A percentile compares a stretch with the other conserved stretches of the same genome.
Evolutionary conservation across 306 rosid genomes (phyloP).

Genomic region (Gastrolobium villosum): DNA sequence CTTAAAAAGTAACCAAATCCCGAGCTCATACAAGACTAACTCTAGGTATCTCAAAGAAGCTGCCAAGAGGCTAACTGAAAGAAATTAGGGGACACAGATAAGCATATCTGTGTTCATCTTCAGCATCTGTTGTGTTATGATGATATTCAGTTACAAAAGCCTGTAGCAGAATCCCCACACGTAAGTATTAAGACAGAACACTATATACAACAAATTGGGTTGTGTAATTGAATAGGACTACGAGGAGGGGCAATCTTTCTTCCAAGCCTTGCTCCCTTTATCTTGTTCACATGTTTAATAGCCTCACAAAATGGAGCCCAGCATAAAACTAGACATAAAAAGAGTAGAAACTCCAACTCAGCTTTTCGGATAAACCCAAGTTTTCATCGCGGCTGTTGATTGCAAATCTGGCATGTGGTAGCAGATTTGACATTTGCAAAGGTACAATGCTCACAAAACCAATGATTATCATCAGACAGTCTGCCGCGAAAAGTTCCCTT

Average conservation of each 20-base stretch:
- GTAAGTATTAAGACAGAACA: slow-evolving; percentile 20
- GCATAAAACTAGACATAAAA: slow-evolving; percentile 11
- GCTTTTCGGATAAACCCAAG: slow-evolving; percentile 28
- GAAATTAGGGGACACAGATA: slow-evolving; percentile 41
- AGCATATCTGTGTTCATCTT: slow-evolving; percentile 52
- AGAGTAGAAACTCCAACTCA: slow-evolving; percentile 11
- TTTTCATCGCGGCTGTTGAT: slow-evolving; percentile 53
- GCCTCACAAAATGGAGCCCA: slow-evolving; percentile 39
- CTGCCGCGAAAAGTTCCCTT: slow-evolving; percentile 51
- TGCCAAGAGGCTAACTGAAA: slow-evolving; percentile 38
- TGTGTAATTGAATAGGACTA: slow-evolving; percentile 24
- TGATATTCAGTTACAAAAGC: slow-evolving; percentile 49
- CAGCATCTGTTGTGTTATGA: slow-evolving; percentile 36
- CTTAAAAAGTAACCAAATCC: slow-evolving; percentile 27
- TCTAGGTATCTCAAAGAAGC: slow-evolving; percentile 40
- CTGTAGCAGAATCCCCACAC: slow-evolving; percentile 47
- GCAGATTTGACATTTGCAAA: slow-evolving; percentile 51
- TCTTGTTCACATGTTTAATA: slow-evolving; percentile 25
- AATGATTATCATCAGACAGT: slow-evolving; percentile 49
- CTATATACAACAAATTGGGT: slow-evolving; percentile 55
- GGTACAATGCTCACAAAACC: slow-evolving; percentile 60
- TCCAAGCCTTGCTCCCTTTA: slow-evolving; percentile 33
- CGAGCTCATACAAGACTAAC: slow-evolving; percentile 33
- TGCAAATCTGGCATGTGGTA: slow-evolving; percentile 56
- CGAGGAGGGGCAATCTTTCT: slow-evolving; percentile 40